Percentiles rank a stretch among this genome's conserved stretches.
Evolutionary conservation across 306 rosid species (phyloP).

Genomic region (Morella rubra): DNA sequence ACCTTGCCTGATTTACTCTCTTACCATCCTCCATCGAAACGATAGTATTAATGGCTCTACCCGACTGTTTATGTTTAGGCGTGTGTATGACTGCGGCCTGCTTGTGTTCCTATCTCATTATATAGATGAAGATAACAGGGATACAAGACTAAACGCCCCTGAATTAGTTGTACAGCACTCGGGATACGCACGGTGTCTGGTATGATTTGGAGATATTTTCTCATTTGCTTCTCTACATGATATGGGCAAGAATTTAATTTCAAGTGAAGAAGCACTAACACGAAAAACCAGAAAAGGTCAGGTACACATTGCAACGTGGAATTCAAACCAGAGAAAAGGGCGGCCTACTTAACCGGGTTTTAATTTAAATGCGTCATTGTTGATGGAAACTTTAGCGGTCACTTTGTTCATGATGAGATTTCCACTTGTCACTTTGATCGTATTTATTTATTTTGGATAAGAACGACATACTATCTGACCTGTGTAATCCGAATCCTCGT

Average conservation of each 20-base stretch:
- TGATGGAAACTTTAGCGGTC: background rate
- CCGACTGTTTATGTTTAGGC: background rate
- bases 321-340: background rate
- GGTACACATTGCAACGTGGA: too few species aligned
- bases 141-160: background rate
- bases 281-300: background rate
- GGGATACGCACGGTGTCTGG: background rate
- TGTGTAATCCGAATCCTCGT: background rate
- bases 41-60: background rate
- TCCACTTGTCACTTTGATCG: background rate
- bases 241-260: background rate
- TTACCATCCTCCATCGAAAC: conserved; percentile 18
- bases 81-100: background rate
- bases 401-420: background rate
- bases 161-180: background rate
- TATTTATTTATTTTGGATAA: conserved; percentile 1
- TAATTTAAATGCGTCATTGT: background rate
- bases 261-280: background rate
- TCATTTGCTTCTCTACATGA: background rate
- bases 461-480: conserved; percentile 8
- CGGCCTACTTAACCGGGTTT: background rate
- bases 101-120: background rate
- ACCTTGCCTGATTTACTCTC: conserved; percentile 11
- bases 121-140: background rate
- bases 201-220: background rate